Evolutionary conservation across 192 early-diverging fungal species (phyloP).

Genomic region (Umbelopsis sp.): DNA sequence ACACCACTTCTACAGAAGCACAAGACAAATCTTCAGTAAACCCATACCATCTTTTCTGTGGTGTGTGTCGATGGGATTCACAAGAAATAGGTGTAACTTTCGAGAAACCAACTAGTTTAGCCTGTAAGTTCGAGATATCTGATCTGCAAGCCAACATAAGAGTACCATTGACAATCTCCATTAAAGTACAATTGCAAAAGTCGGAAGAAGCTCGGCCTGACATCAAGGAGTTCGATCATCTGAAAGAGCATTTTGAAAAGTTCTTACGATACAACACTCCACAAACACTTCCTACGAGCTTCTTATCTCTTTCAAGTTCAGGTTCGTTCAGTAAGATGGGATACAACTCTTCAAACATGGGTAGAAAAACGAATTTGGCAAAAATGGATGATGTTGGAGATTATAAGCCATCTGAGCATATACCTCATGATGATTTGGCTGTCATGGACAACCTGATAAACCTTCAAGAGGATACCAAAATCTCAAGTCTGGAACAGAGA

Average conservation of each 20-base stretch:
- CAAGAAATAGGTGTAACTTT: constrained; percentile 90
- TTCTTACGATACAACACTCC: constrained; percentile 56
- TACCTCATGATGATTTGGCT: constrained; percentile 41
- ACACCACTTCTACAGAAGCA: constrained; percentile 11
- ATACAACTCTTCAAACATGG: constrained; percentile 20
- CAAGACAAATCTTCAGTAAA: constrained; percentile 29
- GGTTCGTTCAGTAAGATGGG: constrained; percentile 38
- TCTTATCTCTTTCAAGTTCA: constrained; percentile 35
- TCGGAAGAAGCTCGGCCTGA: constrained; percentile 68
- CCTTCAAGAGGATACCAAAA: constrained; percentile 48
- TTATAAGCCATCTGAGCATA: constrained; percentile 48
- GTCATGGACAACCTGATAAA: constrained; percentile 34
- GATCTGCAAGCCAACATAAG: neutral
- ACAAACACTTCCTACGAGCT: constrained; percentile 36
- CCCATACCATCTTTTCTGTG: constrained; percentile 78
- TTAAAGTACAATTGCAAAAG: constrained; percentile 79
- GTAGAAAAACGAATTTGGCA: constrained; percentile 23
- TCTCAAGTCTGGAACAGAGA: constrained; percentile 64
- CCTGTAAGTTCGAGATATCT: constrained; percentile 50
- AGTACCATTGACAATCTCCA: neutral
- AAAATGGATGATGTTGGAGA: constrained; percentile 49
- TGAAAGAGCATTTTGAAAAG: constrained; percentile 86
- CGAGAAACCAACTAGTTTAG: constrained; percentile 91
- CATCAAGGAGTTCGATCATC: constrained; percentile 80
- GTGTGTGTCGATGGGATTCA: constrained; percentile 93